Base-by-base conservation (phyloP, 306 rosid genomes). In the Fragaria ananassa region DNA sequence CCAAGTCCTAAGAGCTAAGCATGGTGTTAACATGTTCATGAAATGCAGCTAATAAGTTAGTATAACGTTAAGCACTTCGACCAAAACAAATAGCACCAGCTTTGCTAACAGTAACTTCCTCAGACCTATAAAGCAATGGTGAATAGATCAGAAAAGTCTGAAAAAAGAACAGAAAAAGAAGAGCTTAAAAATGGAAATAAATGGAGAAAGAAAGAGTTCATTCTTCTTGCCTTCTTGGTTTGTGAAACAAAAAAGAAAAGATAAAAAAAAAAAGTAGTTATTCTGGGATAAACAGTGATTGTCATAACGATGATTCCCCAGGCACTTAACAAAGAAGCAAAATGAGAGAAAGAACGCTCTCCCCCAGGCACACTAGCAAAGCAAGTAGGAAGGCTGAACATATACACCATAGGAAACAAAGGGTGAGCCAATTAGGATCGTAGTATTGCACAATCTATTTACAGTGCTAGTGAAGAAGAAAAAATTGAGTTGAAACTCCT, bases 361-460 rank as follows among this genome's bases (percentile, higher is more conserved):
- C 25, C 17, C 18, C 25, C 0, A 10, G 13, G n/a, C 19, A 51
- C 14, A 47, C 31, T 47, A 17, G 61, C 58, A 70, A 71, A 31
- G 47, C 44, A 50, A 1, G 61, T 6, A 14, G 8, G 17, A 70
- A 15, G 74, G 29, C 12, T 4, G 27, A 50, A 19, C 61, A 46
- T 4, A 6, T 6, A 47, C 60, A 47, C 41, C 80, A 23, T 1
- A 44, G 7, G 19, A 35, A 31, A 29, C 19, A 42, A 62, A 39
- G 25, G 80, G 23, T 44, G 47, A 44, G 25, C n/a, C 61, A 34
- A 41, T 58, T 19, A 54, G 47, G 84, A 76, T 42, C 58, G 68
- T 81, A 87, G 75, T 50, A 85, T 81, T 77, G 82, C 83, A 77
- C 88, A 80, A 81, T 75, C 86, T 87, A 86, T 86, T 82, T 87